Conservation (phyloP, 805 yeast species). For the Blastobotrys parvus region DNA sequence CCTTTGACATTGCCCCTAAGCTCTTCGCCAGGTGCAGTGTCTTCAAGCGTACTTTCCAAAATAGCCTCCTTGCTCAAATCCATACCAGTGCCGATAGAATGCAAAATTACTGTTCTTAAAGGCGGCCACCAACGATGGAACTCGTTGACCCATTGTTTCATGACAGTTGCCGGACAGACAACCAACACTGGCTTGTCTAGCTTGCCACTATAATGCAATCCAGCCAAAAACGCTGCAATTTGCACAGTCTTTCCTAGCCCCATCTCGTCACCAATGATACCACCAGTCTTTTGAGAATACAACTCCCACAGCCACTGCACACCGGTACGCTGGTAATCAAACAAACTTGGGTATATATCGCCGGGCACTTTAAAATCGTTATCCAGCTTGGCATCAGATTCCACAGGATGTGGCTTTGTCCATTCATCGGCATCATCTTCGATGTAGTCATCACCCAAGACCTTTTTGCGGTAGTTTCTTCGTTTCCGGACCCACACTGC, state of each 20-base stretch:
- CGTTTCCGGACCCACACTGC: slow-evolving; percentile 52
- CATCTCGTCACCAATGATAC: slow-evolving; percentile 97
- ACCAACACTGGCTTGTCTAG: slow-evolving; percentile 71
- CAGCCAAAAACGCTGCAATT: slow-evolving; percentile 83
- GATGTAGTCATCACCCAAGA: slow-evolving; percentile 18
- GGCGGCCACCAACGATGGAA: slow-evolving; percentile 99
- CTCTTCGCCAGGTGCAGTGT: slow-evolving; percentile 17
- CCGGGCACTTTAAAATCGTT: slow-evolving; percentile 75
- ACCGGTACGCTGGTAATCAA: slow-evolving; percentile 91
- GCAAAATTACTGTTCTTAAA: slow-evolving; percentile 72
- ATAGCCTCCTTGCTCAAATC: slow-evolving; percentile 21
- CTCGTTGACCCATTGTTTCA: slow-evolving; percentile 96
- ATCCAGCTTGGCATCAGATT: slow-evolving; percentile 67
- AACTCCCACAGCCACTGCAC: slow-evolving; percentile 97
- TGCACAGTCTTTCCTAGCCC: slow-evolving; percentile 96
- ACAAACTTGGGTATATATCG: slow-evolving; percentile 75
- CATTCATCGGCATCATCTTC: slow-evolving; percentile 41
- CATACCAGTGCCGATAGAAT: slow-evolving; percentile 91
- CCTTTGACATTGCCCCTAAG: slow-evolving; percentile 32
- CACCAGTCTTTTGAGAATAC: slow-evolving; percentile 84
- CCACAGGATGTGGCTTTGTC: slow-evolving; percentile 66
- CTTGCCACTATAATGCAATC: slow-evolving; percentile 72
- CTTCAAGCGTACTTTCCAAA: slow-evolving; percentile 24
- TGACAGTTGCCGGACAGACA: slow-evolving; percentile 94
- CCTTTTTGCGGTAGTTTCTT: slow-evolving; percentile 33